These are phyloP conservation scores for Fusarium tuaranense DNA, from an alignment of 2,329 filamentous ascomycete genomes.

Conservation along the genomic window DNA sequence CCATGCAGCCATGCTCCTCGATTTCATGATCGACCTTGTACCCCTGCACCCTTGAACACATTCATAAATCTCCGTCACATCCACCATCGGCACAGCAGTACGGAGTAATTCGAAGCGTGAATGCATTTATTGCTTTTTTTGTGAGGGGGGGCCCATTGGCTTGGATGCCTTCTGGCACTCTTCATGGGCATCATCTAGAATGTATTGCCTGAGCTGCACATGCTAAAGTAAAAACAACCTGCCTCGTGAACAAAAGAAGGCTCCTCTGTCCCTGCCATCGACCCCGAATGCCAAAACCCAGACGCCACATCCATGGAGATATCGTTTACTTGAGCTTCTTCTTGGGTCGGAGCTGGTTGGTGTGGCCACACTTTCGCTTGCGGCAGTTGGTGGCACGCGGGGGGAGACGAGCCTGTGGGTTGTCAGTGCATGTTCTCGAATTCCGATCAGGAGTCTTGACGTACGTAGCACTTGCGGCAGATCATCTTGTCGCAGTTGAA, in stretches of 20 bases:
- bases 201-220: slow-evolving; percentile 53
- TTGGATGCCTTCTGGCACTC: slow-evolving; percentile 35
- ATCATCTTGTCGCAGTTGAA: slow-evolving; percentile 99
- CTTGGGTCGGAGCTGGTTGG: slow-evolving; percentile 99
- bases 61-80: not conserved
- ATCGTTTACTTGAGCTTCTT: slow-evolving; percentile 93
- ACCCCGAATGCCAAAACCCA: slow-evolving; percentile 57
- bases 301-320: slow-evolving; percentile 58
- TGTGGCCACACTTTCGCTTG: slow-evolving; percentile 99
- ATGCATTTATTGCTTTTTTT: slow-evolving; percentile 39
- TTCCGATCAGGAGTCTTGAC: slow-evolving; percentile 51
- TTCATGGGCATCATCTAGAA: slow-evolving; percentile 52
- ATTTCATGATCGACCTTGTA: not conserved
- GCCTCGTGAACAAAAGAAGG: slow-evolving; percentile 51
- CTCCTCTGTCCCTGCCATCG: slow-evolving; percentile 49
- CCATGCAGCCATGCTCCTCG: not conserved
- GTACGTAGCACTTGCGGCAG: slow-evolving; percentile 99
- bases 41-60: not conserved
- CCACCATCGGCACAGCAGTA: not conserved
- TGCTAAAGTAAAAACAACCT: slow-evolving; percentile 57
- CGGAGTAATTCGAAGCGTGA: slow-evolving; percentile 35
- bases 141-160: slow-evolving; percentile 23
- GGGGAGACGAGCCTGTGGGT: slow-evolving; percentile 80
- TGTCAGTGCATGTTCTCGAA: not conserved
- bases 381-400: slow-evolving; percentile 99